Evolutionary conservation across 176 grass and related monocot species (phyloP), one percentile per base, ranked within the genome.

Genomic region (Tillandsia leiboldiana): DNA sequence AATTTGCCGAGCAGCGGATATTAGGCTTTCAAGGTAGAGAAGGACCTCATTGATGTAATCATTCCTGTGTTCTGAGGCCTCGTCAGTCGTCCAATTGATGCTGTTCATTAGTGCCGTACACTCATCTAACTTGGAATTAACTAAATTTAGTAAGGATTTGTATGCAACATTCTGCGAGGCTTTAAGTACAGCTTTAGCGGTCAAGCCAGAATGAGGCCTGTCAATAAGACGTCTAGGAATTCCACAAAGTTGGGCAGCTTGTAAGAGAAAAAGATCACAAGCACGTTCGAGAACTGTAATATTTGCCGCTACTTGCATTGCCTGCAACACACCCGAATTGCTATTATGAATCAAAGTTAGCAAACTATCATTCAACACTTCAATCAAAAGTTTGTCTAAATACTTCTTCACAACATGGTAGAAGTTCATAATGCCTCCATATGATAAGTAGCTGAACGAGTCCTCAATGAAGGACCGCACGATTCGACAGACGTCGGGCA

Each of bases 11-110:
- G 93, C 86, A 13, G 76, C 80, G n/a, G 89, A 87, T 64, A 92
- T 65, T 13, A 87, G 65, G 0, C 73, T 85, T 67, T 92, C 86
- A 0, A 97, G 86, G 70, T 81, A 97, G 33, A 97, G 81, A 22
- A 97, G 20, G 10, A 92, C 84, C 72, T 97, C 94, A 56, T 97
- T 92, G 67, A 90, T 85, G 1, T 97, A 97, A 64, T 97, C 94
- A 72, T 97, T 97, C 42, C 73, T 66, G 59, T 82, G 85, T 74
- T 92, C 89, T 5, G 89, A 79, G 11, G 85, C 74, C 65, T 90
- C 89, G 68, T 97, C 89, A 49, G 75, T 72, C 74, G 82, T 87
- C 94, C 89, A 97, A 88, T 90, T 77, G 54, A 97, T 74, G 22
- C 62, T 67, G 50, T 83, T 75, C 77, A 97, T 72, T 33, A 87